Percentiles rank a stretch among this genome's conserved stretches.
Evolutionary conservation across 1,284 basidiomycete genomes (phyloP).

Genomic region (Heterobasidion occidentale): DNA sequence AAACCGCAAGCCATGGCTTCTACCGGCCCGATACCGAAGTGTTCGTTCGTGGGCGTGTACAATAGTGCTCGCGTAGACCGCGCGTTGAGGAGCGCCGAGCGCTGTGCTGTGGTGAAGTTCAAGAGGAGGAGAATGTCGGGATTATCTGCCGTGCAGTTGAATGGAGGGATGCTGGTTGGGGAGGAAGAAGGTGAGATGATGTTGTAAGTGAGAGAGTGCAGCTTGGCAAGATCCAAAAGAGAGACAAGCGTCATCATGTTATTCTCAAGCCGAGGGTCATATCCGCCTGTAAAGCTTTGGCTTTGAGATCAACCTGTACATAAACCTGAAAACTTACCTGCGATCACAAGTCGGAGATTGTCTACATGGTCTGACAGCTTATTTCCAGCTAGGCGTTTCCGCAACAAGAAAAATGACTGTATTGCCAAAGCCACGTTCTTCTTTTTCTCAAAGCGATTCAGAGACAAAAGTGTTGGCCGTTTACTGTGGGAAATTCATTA

Average conservation of each 20-base stretch:
- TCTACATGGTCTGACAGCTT: constrained; percentile 6
- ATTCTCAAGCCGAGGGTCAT: constrained; percentile 64
- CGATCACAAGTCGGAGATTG: constrained; percentile 61
- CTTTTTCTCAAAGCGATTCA: constrained; percentile 96
- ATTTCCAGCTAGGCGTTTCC: constrained; percentile 11
- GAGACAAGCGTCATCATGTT: constrained; percentile 57
- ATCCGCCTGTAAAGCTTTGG: constrained; percentile 48
- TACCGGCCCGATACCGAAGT: constrained; percentile 95
- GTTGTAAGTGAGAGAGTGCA: constrained; percentile 43
- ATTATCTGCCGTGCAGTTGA: constrained; percentile 23
- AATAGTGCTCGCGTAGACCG: constrained; percentile 67
- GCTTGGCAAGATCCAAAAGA: constrained; percentile 52
- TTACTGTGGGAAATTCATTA: constrained; percentile 32
- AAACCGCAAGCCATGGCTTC: constrained; percentile 93
- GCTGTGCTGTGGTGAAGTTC: constrained; percentile 79
- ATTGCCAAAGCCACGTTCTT: constrained; percentile 87
- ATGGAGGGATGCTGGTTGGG: constrained; percentile 27
- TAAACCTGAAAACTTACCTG: constrained; percentile 37
- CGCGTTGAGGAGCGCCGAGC: constrained; percentile 66
- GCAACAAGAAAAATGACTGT: constrained; percentile 61
- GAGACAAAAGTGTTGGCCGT: constrained; percentile 74
- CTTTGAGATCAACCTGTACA: background rate
- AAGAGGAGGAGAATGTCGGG: constrained; percentile 78
- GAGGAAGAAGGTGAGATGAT: constrained; percentile 37
- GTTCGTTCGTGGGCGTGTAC: constrained; percentile 94